Evolutionary conservation across 768 basidiomycete species (phyloP).

Genomic region (Vararia minispora): DNA sequence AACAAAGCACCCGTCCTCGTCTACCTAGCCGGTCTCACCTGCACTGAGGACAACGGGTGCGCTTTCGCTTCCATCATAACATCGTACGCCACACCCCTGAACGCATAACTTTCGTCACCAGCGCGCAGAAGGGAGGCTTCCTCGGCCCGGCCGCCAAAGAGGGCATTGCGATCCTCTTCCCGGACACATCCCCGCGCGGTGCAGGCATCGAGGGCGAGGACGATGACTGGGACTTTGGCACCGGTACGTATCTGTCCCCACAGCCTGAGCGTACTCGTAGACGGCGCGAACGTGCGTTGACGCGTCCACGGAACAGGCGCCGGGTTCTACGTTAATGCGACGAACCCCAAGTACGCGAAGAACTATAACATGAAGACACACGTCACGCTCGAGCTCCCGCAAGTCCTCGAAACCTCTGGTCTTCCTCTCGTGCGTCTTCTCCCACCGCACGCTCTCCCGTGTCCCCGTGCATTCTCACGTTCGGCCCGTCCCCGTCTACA

Average conservation of each 20-base stretch:
- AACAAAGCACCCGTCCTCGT: slow-evolving; percentile 57
- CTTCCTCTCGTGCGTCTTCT: slow-evolving; percentile 59
- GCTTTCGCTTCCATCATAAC: slow-evolving; percentile 11
- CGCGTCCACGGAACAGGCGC: slow-evolving; percentile 35
- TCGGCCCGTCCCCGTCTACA: slow-evolving; percentile 19
- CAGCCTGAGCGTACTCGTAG: neutral
- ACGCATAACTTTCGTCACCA: slow-evolving; percentile 19
- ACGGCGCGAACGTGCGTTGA: neutral
- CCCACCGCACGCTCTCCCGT: neutral
- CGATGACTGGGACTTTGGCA: slow-evolving; percentile 83
- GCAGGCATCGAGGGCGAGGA: slow-evolving; percentile 79
- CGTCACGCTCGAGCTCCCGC: slow-evolving; percentile 75
- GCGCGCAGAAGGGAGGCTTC: slow-evolving; percentile 91
- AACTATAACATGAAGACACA: slow-evolving; percentile 88
- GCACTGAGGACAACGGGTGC: slow-evolving; percentile 90
- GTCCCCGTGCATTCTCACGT: slow-evolving; percentile 1
- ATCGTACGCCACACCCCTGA: neutral
- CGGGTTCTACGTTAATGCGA: slow-evolving; percentile 94
- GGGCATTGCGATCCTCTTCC: slow-evolving; percentile 85
- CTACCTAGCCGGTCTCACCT: slow-evolving; percentile 84
- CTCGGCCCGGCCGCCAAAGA: slow-evolving; percentile 75
- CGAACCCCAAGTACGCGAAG: slow-evolving; percentile 54
- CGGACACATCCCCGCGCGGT: slow-evolving; percentile 92
- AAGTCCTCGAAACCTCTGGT: slow-evolving; percentile 58
- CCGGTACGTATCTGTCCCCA: slow-evolving; percentile 30